These are phyloP conservation scores for Myxozyma nipponensis DNA, from an alignment of 805 yeast species.

Conservation along the genomic window DNA sequence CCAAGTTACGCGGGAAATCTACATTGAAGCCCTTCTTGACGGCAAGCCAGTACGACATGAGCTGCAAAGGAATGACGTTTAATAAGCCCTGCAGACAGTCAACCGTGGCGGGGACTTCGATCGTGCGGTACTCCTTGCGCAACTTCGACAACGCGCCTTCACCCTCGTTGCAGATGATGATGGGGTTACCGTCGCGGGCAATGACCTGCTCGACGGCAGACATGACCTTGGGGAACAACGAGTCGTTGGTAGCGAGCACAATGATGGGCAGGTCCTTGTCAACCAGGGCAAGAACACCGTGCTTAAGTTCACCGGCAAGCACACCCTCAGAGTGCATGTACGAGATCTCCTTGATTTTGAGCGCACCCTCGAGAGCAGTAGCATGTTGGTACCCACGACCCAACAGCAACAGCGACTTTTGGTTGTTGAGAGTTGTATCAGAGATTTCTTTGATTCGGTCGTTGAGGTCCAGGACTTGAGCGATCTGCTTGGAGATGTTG, in stretches of 20 bases:
- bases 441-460: slow-evolving; percentile 72
- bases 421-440: slow-evolving; percentile 64
- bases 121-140: slow-evolving; percentile 40
- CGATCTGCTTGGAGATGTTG: slow-evolving; percentile 80
- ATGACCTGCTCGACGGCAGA: slow-evolving; percentile 94
- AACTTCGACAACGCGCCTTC: slow-evolving; percentile 44
- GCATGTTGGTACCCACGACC: slow-evolving; percentile 99
- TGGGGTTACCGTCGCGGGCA: slow-evolving; percentile 96
- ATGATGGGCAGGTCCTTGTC: slow-evolving; percentile 92
- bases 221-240: slow-evolving; percentile 92
- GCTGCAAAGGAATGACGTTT: slow-evolving; percentile 90
- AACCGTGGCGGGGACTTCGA: slow-evolving; percentile 92
- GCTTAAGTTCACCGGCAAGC: slow-evolving; percentile 97
- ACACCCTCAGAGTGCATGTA: slow-evolving; percentile 99
- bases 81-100: slow-evolving; percentile 96
- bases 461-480: slow-evolving; percentile 68
- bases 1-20: slow-evolving; percentile 97
- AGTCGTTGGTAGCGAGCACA: slow-evolving; percentile 94
- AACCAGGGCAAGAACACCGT: slow-evolving; percentile 94
- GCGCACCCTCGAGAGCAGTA: slow-evolving; percentile 96
- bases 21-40: slow-evolving; percentile 93
- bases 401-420: slow-evolving; percentile 80
- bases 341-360: slow-evolving; percentile 95
- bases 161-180: slow-evolving; percentile 84
- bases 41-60: slow-evolving; percentile 96